Conservation (phyloP, 2,329 filamentous ascomycete species). For the Teratosphaeria gauchensis region DNA sequence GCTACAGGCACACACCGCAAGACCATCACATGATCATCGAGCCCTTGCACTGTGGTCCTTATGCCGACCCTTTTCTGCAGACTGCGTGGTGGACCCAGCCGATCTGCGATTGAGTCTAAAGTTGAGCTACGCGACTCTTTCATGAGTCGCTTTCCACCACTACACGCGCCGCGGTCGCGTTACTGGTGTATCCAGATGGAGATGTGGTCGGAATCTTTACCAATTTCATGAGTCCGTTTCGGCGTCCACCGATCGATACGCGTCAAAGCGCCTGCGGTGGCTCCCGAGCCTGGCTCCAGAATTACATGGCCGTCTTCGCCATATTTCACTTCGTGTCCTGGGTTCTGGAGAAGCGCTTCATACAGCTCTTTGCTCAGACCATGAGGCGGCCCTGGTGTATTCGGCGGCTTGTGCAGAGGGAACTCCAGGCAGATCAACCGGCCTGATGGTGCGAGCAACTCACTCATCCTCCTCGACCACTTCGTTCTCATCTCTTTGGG, state of each 20-base stretch:
- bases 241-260: conserved; percentile 47
- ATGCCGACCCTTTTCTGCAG: conserved; percentile 7
- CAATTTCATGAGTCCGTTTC: conserved; percentile 46
- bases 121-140: background rate
- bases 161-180: background rate
- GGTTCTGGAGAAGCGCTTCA: conserved; percentile 58
- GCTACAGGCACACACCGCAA: background rate
- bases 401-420: conserved; percentile 60
- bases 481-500: conserved; percentile 43
- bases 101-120: conserved; percentile 5
- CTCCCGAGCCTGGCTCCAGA: conserved; percentile 24
- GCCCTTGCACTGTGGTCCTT: conserved; percentile 3
- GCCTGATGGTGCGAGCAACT: conserved; percentile 44
- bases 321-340: conserved; percentile 59
- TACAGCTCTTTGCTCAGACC: conserved; percentile 61
- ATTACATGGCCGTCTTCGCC: conserved; percentile 43
- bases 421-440: conserved; percentile 63
- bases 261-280: conserved; percentile 35
- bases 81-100: conserved; percentile 10
- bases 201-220: conserved; percentile 41
- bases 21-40: conserved; percentile 5
- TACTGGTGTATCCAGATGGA: conserved; percentile 37
- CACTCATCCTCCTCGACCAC: conserved; percentile 48
- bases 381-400: conserved; percentile 62
- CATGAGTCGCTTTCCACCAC: background rate